Evolutionary conservation across 2,329 filamentous ascomycete species (phyloP).

Genomic region (Aspergillus pseudoterreus): DNA sequence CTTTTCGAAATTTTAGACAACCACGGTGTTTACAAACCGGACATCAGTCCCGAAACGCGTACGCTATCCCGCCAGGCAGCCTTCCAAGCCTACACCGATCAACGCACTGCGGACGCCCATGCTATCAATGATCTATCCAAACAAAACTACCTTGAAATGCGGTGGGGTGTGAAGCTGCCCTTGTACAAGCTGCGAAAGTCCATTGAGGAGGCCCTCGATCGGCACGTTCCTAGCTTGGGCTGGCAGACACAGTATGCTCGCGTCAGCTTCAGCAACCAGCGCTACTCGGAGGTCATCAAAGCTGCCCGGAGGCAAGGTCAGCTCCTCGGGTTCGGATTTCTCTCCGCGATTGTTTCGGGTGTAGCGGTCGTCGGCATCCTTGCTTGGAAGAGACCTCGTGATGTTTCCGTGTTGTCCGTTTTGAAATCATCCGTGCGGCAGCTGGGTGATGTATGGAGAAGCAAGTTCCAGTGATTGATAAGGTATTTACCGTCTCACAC

Average conservation of each 20-base stretch:
- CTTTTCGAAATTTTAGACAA: constrained; percentile 79
- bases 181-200: constrained; percentile 78
- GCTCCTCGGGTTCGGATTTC: constrained; percentile 48
- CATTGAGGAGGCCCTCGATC: constrained; percentile 77
- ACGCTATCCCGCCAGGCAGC: constrained; percentile 44
- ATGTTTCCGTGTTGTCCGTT: constrained; percentile 16
- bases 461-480: background rate
- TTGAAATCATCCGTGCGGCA: constrained; percentile 13
- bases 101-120: constrained; percentile 74
- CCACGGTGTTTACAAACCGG: constrained; percentile 45
- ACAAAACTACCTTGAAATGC: constrained; percentile 93
- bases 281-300: constrained; percentile 77
- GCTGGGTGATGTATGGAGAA: constrained; percentile 15
- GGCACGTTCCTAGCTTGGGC: constrained; percentile 70
- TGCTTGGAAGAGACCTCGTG: constrained; percentile 27
- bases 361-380: constrained; percentile 27
- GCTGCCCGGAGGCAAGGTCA: constrained; percentile 67
- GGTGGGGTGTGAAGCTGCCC: constrained; percentile 72
- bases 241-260: constrained; percentile 92
- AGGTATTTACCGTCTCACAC: background rate
- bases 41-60: constrained; percentile 41
- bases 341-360: constrained; percentile 24
- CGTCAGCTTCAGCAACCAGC: constrained; percentile 89
- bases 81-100: constrained; percentile 68
- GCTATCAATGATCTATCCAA: constrained; percentile 90